These are phyloP conservation scores for Vigna mungo DNA, from an alignment of 306 rosid species.

Conservation along the genomic window DNA sequence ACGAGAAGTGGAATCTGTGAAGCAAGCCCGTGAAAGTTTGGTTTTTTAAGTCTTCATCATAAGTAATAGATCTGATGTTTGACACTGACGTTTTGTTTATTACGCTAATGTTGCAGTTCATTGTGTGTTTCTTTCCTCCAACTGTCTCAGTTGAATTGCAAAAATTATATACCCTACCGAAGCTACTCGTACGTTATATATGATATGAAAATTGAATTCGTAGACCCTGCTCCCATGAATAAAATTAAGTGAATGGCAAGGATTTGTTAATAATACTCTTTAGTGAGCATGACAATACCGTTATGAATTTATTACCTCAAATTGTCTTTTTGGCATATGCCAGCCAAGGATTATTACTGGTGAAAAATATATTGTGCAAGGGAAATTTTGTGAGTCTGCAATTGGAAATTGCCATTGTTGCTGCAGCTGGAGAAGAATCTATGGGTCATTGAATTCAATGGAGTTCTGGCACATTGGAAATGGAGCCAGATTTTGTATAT, in stretches of 20 bases:
- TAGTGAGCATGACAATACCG: constrained; percentile 44
- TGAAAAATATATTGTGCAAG: not conserved
- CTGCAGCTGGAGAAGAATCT: not conserved
- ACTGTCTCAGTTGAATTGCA: constrained; percentile 43
- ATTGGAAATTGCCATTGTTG: constrained; percentile 11
- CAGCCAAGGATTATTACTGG: constrained; percentile 18
- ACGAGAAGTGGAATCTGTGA: constrained; percentile 19
- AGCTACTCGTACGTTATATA: constrained; percentile 18
- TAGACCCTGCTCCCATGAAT: constrained; percentile 21
- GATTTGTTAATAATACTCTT: constrained; percentile 32
- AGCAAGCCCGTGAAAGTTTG: constrained; percentile 38
- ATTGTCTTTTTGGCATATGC: constrained; percentile 35
- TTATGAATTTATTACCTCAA: constrained; percentile 44
- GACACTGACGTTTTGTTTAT: constrained; percentile 33
- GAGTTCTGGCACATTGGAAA: constrained; percentile 32
- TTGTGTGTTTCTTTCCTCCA: constrained; percentile 28
- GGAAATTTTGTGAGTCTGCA: not conserved
- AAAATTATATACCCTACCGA: constrained; percentile 19
- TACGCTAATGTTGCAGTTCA: constrained; percentile 43
- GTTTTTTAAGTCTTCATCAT: not conserved
- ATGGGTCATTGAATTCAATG: not conserved
- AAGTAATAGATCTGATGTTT: constrained; percentile 21
- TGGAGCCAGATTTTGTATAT: constrained; percentile 8
- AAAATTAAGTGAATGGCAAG: not conserved
- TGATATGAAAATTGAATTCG: constrained; percentile 29